These are phyloP conservation scores for Metarhizium anisopliae DNA, from an alignment of 2,329 filamentous ascomycete species.

Conservation along the genomic window DNA sequence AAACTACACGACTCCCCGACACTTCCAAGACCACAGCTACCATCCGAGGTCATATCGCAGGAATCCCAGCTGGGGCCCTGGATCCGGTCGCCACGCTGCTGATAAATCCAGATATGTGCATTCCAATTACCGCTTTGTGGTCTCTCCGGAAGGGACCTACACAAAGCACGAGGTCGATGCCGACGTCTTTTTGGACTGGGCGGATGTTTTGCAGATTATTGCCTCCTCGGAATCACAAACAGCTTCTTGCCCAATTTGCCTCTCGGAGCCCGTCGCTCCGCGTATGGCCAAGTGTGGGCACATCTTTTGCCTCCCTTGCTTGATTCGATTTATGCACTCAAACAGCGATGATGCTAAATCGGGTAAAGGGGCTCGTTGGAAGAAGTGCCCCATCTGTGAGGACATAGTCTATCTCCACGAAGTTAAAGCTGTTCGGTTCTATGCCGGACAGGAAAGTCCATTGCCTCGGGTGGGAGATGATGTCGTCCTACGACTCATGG, in stretches of 20 bases:
- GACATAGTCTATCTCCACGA: constrained; percentile 91
- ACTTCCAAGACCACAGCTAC: constrained; percentile 48
- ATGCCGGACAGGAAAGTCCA: constrained; percentile 76
- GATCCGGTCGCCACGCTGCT: constrained; percentile 79
- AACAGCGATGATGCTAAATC: constrained; percentile 61
- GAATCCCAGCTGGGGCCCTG: constrained; percentile 73
- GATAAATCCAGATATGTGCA: constrained; percentile 90
- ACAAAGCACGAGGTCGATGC: constrained; percentile 73
- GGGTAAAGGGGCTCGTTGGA: constrained; percentile 70
- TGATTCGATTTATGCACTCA: constrained; percentile 93
- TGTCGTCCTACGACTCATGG: constrained; percentile 79
- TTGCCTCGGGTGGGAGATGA: constrained; percentile 78
- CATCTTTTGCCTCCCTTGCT: constrained; percentile 88
- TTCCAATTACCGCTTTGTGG: constrained; percentile 95
- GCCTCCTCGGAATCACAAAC: constrained; percentile 84
- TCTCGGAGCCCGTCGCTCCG: constrained; percentile 85
- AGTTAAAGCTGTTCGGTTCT: constrained; percentile 82
- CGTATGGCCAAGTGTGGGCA: constrained; percentile 97
- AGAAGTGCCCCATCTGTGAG: constrained; percentile 94
- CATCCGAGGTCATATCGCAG: constrained; percentile 53
- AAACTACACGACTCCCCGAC: constrained; percentile 76
- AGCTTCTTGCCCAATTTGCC: constrained; percentile 86
- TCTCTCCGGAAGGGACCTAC: constrained; percentile 75
- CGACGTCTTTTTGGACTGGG: constrained; percentile 86
- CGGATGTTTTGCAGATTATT: constrained; percentile 80